Evolutionary conservation across 2,329 filamentous ascomycete genomes (phyloP), one percentile per base, ranked within the genome.

Genomic region (Dactylonectria macrodidyma): DNA sequence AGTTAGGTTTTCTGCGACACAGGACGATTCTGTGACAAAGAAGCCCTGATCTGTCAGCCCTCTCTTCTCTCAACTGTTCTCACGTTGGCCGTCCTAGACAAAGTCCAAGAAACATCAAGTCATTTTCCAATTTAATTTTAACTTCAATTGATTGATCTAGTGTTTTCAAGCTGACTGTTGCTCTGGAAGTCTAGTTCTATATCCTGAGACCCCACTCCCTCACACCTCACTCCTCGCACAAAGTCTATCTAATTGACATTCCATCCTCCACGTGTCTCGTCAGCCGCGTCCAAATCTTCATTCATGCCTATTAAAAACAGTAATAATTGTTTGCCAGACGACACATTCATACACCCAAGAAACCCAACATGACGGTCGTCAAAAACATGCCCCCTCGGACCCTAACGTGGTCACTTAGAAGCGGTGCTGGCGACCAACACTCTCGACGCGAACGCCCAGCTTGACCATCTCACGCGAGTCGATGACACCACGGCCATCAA

Each of bases 401-500:
- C 66, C 58, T 51, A 51, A 9, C 7, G 6, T 16, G 46, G 22
- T 44, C 56, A 47, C 50, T 67, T 78, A 83, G 74, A 83, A 83
- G 41, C 80, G 81, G 75, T 83, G 81, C 73, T 84, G 84, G 24
- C 84, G 82, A 22, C 87, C 87, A 38, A 89, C 83, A 68, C 84
- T 87, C 80, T 88, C 85, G 10, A 88, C 85, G 19, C 82, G 80
- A 57, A 89, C 81, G 14, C 85, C 86, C n/a, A 88, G 78, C 78
- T 83, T 83, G 46, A 80, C 79, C 81, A 88, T 84, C 70, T 83
- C 81, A 24, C 78, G 77, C 19, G 81, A 81, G 70, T 89, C 84
- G 54, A 89, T 83, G 34, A 88, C 83, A 46, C 86, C 86, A 62
- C 85, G 84, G n/a, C 87, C 87, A 66, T 89, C 87, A 78, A 89